Evolutionary conservation across 2,329 filamentous ascomycete species (phyloP).

Genomic region (Apiospora koreana): DNA sequence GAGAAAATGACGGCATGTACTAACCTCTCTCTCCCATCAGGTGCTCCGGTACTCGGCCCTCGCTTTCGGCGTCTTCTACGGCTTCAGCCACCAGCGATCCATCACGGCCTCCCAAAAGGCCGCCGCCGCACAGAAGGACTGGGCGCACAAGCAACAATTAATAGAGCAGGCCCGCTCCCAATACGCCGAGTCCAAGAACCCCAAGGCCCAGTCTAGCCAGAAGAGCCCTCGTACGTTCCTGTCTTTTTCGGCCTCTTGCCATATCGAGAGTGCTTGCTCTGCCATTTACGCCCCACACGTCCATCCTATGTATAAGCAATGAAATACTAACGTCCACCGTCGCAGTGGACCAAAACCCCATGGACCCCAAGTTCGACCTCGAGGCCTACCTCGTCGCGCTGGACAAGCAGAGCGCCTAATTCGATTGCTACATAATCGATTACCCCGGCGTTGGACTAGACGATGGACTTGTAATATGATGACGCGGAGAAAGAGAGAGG

Average conservation of each 20-base stretch:
- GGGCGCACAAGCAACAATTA: constrained; percentile 85
- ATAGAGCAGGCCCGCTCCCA: constrained; percentile 93
- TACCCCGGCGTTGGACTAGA: constrained; percentile 16
- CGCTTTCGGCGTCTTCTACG: constrained; percentile 89
- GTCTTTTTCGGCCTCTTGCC: neutral
- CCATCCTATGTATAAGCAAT: neutral
- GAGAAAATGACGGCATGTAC: neutral
- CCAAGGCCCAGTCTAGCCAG: constrained; percentile 35
- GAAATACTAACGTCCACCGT: neutral
- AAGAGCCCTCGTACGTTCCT: constrained; percentile 37
- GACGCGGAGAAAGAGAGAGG: constrained; percentile 15
- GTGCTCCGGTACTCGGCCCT: constrained; percentile 97
- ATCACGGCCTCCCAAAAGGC: constrained; percentile 73
- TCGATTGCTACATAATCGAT: constrained; percentile 1
- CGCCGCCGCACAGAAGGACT: constrained; percentile 75
- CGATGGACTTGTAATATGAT: constrained; percentile 24
- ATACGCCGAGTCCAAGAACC: constrained; percentile 75
- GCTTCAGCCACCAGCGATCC: constrained; percentile 87
- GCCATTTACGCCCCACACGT: no score
- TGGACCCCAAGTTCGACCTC: constrained; percentile 89
- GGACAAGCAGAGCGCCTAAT: constrained; percentile 52
- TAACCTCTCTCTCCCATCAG: constrained; percentile 48
- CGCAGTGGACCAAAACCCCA: constrained; percentile 71
- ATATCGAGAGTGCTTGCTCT: neutral
- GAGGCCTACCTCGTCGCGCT: constrained; percentile 78